Evolutionary conservation across 1,139 yeast species (phyloP).

Genomic region (Nakaseomyces kungkrabaensis): DNA sequence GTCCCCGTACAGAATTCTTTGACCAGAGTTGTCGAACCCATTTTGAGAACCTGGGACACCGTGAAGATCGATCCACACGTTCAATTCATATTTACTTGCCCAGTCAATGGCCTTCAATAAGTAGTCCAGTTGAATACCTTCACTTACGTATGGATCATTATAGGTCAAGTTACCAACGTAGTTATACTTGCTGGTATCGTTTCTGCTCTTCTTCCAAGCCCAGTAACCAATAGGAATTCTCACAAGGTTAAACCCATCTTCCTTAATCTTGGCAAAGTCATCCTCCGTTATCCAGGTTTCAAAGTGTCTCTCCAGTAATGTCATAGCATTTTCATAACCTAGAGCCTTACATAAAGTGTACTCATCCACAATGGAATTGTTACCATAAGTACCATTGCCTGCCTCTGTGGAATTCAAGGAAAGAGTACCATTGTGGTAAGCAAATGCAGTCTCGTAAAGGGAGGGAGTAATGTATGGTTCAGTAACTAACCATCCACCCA

Average conservation of each 20-base stretch:
- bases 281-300: slow-evolving; percentile 43
- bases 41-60: slow-evolving; percentile 63
- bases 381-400: neutral
- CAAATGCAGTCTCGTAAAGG: slow-evolving; percentile 28
- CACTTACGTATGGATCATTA: slow-evolving; percentile 49
- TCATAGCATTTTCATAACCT: slow-evolving; percentile 38
- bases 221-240: slow-evolving; percentile 61
- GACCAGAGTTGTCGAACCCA: slow-evolving; percentile 63
- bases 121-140: slow-evolving; percentile 40
- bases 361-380: slow-evolving; percentile 45
- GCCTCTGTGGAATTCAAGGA: neutral
- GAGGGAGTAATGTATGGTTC: slow-evolving; percentile 62
- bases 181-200: slow-evolving; percentile 12
- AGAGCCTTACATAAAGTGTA: slow-evolving; percentile 41
- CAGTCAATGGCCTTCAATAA: slow-evolving; percentile 46
- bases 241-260: slow-evolving; percentile 48
- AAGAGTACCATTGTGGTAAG: slow-evolving; percentile 3
- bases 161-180: slow-evolving; percentile 17
- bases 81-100: slow-evolving; percentile 41
- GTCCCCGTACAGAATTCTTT: slow-evolving; percentile 32
- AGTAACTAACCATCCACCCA: slow-evolving; percentile 60
- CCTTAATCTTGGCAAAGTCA: slow-evolving; percentile 41
- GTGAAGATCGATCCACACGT: slow-evolving; percentile 55
- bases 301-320: slow-evolving; percentile 44
- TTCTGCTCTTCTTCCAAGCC: slow-evolving; percentile 41